phyloP scores from a whole-genome alignment of 768 basidiomycete species.

The Rossbeevera mucosa region DNA sequence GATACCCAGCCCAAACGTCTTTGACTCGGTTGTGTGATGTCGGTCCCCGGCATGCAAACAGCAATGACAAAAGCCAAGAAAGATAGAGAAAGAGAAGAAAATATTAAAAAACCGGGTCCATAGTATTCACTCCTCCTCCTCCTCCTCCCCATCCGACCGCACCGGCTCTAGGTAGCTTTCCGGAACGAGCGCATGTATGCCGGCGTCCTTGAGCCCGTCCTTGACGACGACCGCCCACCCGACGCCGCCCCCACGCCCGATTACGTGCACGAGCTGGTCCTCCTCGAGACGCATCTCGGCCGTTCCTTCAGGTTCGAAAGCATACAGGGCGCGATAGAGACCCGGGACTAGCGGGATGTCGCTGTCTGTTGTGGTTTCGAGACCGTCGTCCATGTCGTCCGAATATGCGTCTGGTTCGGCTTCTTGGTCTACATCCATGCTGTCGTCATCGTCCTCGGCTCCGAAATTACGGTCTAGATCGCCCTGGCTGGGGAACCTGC shows the following conservation, averaged over 20 bases:
- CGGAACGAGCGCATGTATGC: conserved; percentile 66
- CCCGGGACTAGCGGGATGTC: conserved; percentile 54
- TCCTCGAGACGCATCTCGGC: conserved; percentile 80
- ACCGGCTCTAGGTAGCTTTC: conserved; percentile 71
- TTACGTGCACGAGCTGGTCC: conserved; percentile 68
- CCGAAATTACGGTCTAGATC: conserved; percentile 50
- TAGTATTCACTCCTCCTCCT: conserved; percentile 9
- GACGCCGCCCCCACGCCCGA: conserved; percentile 72
- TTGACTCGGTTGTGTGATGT: background rate
- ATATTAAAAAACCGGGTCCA: background rate
- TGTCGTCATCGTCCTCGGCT: conserved; percentile 27
- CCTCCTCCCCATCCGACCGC: conserved; percentile 31
- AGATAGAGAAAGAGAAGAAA: background rate
- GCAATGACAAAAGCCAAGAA: background rate
- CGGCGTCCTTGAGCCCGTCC: conserved; percentile 32
- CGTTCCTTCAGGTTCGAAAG: conserved; percentile 74
- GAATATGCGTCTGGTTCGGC: conserved; percentile 29
- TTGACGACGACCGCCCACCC: conserved; percentile 75
- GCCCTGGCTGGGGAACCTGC: conserved; percentile 32
- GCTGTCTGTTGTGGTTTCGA: conserved; percentile 8
- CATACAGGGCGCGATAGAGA: conserved; percentile 70
- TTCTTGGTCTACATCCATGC: conserved; percentile 23
- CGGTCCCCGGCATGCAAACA: background rate
- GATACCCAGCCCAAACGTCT: background rate
- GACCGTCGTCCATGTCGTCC: conserved; percentile 18